phyloP scores from a whole-genome alignment of 305 asterid genomes.

The Rubia peregrina region DNA sequence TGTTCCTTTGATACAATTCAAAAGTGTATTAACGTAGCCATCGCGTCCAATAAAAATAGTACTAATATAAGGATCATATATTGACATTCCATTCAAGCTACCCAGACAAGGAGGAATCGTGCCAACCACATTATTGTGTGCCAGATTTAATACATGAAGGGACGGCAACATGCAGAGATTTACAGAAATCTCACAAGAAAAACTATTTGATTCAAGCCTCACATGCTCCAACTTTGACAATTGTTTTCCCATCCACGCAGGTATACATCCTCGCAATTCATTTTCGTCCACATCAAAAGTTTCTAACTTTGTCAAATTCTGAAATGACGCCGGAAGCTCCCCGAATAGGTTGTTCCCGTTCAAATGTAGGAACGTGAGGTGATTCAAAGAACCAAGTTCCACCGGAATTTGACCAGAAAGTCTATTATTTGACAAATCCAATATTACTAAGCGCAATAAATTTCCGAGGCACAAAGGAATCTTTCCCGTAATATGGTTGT shows the following conservation, averaged over 20 bases:
- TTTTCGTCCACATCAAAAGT: neutral
- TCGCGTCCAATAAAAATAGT: accelerated
- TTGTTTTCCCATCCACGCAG: neutral
- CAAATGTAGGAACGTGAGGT: neutral
- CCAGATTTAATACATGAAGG: neutral
- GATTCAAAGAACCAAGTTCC: neutral
- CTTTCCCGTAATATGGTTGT: neutral
- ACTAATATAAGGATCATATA: neutral
- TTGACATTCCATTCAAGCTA: neutral
- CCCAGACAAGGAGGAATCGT: neutral
- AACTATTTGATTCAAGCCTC: neutral
- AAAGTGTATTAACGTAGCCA: neutral
- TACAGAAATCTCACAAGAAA: neutral
- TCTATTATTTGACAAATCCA: neutral
- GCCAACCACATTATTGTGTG: neutral
- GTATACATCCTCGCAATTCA: neutral
- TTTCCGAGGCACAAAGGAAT: neutral
- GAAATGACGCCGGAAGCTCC: neutral
- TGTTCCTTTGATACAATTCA: neutral
- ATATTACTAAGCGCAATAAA: neutral
- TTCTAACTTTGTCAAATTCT: neutral
- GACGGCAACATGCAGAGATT: neutral
- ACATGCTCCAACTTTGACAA: neutral
- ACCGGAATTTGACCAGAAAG: neutral
- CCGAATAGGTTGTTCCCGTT: neutral